Conservation (phyloP, 257 asterid genomes). For the Voacanga thouarsii region DNA sequence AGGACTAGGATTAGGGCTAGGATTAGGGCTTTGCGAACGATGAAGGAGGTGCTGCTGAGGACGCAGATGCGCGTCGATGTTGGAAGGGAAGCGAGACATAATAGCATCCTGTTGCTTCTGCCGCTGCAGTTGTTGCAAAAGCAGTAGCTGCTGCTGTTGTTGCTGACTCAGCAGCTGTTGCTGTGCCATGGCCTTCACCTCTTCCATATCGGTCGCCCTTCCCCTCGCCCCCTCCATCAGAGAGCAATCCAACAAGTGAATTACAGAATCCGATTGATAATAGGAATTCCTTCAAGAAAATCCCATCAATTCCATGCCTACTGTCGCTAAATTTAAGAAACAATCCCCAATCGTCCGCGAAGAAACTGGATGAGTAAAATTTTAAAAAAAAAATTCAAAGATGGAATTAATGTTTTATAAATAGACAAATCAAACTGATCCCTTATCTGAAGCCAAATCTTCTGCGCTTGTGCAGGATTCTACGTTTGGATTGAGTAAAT, state of each 20-base stretch:
- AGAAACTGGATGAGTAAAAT: too few relatives aligned
- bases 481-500: too few relatives aligned
- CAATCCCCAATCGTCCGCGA: too few relatives aligned
- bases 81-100: conserved; percentile 91
- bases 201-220: conserved; percentile 10
- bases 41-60: conserved; percentile 63
- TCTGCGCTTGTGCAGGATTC: too few relatives aligned
- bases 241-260: background rate
- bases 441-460: too few relatives aligned
- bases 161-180: conserved; percentile 20
- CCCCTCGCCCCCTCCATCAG: background rate
- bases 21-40: conserved; percentile 34
- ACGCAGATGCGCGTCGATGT: conserved; percentile 92
- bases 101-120: conserved; percentile 73
- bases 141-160: conserved; percentile 27
- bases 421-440: too few relatives aligned
- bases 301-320: background rate
- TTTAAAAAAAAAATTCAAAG: too few relatives aligned
- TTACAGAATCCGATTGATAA: background rate
- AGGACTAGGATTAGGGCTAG: conserved; percentile 26
- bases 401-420: too few relatives aligned
- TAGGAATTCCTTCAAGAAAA: background rate
- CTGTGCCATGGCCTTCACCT: conserved; percentile 13
- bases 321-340: too few relatives aligned
- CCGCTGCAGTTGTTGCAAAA: conserved; percentile 32